Conservation (phyloP, 805 yeast species). For the Sugiyamaella floridensis region DNA sequence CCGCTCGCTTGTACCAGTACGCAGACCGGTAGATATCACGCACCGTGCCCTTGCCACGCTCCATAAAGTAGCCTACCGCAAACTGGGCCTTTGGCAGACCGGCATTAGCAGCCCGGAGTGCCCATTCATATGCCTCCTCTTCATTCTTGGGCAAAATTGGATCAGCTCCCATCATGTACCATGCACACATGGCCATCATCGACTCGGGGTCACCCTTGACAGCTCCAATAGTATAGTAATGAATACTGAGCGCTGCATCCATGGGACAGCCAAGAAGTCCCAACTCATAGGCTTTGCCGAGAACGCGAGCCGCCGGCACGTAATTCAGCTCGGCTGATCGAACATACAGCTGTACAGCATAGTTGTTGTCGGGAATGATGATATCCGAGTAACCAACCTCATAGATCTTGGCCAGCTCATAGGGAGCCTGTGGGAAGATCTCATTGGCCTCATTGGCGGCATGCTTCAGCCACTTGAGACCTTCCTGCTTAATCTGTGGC, state of each 20-base stretch:
- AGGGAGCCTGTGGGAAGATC: conserved; percentile 87
- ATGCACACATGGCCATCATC: conserved; percentile 91
- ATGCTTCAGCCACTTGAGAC: conserved; percentile 87
- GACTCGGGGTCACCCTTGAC: conserved; percentile 78
- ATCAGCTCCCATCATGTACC: conserved; percentile 90
- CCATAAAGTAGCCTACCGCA: conserved; percentile 76
- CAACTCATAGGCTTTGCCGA: conserved; percentile 79
- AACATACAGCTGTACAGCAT: conserved; percentile 78
- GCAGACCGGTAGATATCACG: conserved; percentile 50
- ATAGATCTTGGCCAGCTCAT: conserved; percentile 79
- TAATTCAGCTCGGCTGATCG: conserved; percentile 88
- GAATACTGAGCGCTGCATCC: conserved; percentile 79
- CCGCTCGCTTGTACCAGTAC: conserved; percentile 72
- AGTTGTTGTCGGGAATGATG: conserved; percentile 71
- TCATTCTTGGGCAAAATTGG: conserved; percentile 74
- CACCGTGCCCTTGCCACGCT: conserved; percentile 81
- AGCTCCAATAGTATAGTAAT: conserved; percentile 89
- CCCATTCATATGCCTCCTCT: conserved; percentile 92
- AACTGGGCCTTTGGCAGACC: conserved; percentile 78
- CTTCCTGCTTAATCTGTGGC: conserved; percentile 67
- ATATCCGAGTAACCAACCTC: conserved; percentile 81
- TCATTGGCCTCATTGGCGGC: conserved; percentile 82
- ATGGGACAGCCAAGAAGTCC: conserved; percentile 64
- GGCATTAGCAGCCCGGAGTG: conserved; percentile 70
- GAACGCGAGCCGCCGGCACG: conserved; percentile 64